A percentile compares a stretch with the other conserved stretches of the same genome.
phyloP scores from a whole-genome alignment of 495 filamentous ascomycete species.

The Copromyces sp. region DNA sequence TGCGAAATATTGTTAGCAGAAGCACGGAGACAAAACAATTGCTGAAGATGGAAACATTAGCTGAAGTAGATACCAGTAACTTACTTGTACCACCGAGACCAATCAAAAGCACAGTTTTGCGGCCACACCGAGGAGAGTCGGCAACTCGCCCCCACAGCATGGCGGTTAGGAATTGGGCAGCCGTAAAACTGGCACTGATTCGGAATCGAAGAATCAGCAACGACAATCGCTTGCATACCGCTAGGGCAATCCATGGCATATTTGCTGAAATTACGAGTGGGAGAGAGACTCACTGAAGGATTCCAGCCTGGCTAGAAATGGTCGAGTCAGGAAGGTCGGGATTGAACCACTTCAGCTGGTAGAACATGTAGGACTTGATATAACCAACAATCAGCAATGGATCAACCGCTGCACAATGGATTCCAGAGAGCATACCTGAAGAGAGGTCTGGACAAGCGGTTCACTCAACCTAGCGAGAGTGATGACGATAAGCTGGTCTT shows the following conservation, averaged over 20 bases:
- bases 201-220: not conserved
- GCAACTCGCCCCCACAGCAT: slow-evolving; percentile 74
- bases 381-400: slow-evolving; percentile 3
- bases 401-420: not conserved
- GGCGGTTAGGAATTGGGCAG: slow-evolving; percentile 76
- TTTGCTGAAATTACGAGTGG: not conserved
- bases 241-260: not conserved
- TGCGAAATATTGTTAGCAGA: not conserved
- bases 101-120: slow-evolving; percentile 68
- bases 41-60: not conserved
- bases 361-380: slow-evolving; percentile 59
- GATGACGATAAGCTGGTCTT: slow-evolving; percentile 64
- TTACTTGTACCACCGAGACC: slow-evolving; percentile 57
- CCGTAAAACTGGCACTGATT: slow-evolving; percentile 57
- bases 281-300: slow-evolving; percentile 42
- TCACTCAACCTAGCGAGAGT: slow-evolving; percentile 68
- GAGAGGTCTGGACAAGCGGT: slow-evolving; percentile 65
- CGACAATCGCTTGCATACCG: not conserved
- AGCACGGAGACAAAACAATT: not conserved
- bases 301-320: slow-evolving; percentile 67
- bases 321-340: slow-evolving; percentile 51
- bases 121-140: slow-evolving; percentile 58
- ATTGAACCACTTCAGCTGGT: slow-evolving; percentile 64
- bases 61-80: not conserved
- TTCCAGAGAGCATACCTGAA: slow-evolving; percentile 38